These are phyloP conservation scores for Nicotiana undulata DNA, from an alignment of 257 asterid species.

Conservation along the genomic window DNA sequence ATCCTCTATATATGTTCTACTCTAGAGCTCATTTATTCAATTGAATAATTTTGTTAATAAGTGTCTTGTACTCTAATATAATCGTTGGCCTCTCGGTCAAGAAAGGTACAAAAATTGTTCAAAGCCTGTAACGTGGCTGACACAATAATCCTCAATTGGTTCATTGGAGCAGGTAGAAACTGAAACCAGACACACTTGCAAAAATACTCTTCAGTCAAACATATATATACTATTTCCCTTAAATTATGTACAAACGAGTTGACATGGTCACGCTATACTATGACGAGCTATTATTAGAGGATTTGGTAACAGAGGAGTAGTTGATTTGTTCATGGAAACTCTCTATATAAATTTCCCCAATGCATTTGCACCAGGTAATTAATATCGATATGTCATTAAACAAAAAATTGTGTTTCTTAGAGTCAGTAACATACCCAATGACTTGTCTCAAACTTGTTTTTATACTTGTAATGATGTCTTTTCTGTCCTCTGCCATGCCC, in stretches of 20 bases:
- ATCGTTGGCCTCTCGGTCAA: background rate
- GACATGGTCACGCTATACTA: background rate
- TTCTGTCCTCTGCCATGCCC: background rate
- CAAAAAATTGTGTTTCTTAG: background rate
- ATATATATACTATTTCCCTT: too few species aligned
- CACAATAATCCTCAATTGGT: background rate
- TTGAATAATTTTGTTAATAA: too few species aligned
- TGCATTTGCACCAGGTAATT: background rate
- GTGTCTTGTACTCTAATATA: too few species aligned
- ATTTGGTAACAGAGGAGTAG: conserved; percentile 56
- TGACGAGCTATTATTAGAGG: conserved; percentile 13
- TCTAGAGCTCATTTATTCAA: too few species aligned
- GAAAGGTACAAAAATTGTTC: background rate
- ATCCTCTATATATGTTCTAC: too few species aligned
- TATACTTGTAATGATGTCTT: conserved; percentile 17
- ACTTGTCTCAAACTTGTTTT: conserved; percentile 26
- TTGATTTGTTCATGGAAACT: conserved; percentile 16
- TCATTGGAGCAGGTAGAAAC: background rate
- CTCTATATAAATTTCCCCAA: background rate
- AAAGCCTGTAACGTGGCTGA: background rate
- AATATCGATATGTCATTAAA: background rate
- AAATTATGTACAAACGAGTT: background rate
- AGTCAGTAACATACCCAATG: conserved; percentile 25
- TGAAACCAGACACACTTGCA: background rate
- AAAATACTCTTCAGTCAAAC: too few species aligned